Base-by-base conservation (phyloP, 2,329 filamentous ascomycete genomes). In the Cryphonectria parasitica region DNA sequence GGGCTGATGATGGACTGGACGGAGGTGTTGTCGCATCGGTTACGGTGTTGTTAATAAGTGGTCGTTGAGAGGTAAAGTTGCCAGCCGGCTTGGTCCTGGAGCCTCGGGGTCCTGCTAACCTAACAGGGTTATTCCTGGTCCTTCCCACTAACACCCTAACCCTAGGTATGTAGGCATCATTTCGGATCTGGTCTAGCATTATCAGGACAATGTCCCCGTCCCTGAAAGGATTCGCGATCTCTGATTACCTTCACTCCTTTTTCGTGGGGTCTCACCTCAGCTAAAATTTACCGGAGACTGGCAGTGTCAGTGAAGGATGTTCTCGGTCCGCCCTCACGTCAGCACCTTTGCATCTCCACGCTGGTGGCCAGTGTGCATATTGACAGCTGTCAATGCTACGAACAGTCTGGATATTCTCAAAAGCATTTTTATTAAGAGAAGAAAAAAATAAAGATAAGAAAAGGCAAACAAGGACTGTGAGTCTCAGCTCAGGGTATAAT, bases 21-120 rank as follows among this genome's bases (percentile, higher is more conserved):
- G 17, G 6, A 25, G 61, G 34, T 13, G 61, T 31, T 64, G 34
- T 45, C 39, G 61, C 39, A 34, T 31, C 41, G 11, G 41, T 49
- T 25, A 5, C 19, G 63, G 8, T 34, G 63, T 45, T 52, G 63
- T 49, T 31, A n/a, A 34, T 31, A n/a, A 34, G n/a, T 36, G 41
- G 63, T 64, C 63, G 63, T 64, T 52, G 28, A 52, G 43, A 64
- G 63, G 43, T 25, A 64, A 49, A 64, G 63, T 64, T 64, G 63
- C 63, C 63, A 52, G 63, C 63, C 63, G 63, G 25, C n/a, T 43
- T 28, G 11, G 61, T 49, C 25, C 22, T 31, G 11, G 41, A 25
- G 62, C 39, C 22, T n/a, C 17, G 10, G 43, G 63, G 63, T 49
- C 63, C 25, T 34, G 63, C 36, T 52, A 19, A 10, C 25, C 17